These are phyloP conservation scores for Pulveroboletus ravenelii DNA, from an alignment of 768 basidiomycete genomes.

Conservation along the genomic window DNA sequence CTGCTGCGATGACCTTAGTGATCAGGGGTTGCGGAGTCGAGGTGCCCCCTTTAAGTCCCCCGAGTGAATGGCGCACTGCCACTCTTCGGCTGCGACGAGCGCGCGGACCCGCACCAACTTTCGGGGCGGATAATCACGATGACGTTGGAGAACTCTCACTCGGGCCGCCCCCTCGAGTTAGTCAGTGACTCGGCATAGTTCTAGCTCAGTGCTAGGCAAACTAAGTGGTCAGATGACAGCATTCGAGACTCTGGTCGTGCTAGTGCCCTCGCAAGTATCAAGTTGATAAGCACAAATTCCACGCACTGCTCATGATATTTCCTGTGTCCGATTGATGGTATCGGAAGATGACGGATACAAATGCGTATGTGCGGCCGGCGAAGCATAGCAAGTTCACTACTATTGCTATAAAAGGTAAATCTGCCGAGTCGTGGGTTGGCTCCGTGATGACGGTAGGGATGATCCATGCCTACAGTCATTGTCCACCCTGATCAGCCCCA, in stretches of 20 bases:
- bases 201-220: too few relatives aligned
- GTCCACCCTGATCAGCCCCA: too few relatives aligned
- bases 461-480: too few relatives aligned
- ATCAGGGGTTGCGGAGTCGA: slow-evolving; percentile 9
- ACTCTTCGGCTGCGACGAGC: slow-evolving; percentile 3
- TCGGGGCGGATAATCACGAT: slow-evolving; percentile 8
- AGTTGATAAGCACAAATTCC: slow-evolving; percentile 9
- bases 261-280: neutral
- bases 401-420: neutral
- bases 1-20: slow-evolving; percentile 16
- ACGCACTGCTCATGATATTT: neutral
- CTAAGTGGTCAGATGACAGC: too few relatives aligned
- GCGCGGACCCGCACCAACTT: neutral
- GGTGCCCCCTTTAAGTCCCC: slow-evolving; percentile 9
- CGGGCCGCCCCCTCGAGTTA: neutral
- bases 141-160: neutral
- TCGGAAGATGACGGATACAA: neutral
- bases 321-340: slow-evolving; percentile 1
- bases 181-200: too few relatives aligned
- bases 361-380: neutral
- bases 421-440: too few relatives aligned
- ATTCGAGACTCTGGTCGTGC: too few relatives aligned
- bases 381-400: neutral
- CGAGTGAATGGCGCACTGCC: slow-evolving; percentile 18
- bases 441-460: too few relatives aligned